phyloP scores from a whole-genome alignment of 768 basidiomycete species.

The Phylloporus scabripes region DNA sequence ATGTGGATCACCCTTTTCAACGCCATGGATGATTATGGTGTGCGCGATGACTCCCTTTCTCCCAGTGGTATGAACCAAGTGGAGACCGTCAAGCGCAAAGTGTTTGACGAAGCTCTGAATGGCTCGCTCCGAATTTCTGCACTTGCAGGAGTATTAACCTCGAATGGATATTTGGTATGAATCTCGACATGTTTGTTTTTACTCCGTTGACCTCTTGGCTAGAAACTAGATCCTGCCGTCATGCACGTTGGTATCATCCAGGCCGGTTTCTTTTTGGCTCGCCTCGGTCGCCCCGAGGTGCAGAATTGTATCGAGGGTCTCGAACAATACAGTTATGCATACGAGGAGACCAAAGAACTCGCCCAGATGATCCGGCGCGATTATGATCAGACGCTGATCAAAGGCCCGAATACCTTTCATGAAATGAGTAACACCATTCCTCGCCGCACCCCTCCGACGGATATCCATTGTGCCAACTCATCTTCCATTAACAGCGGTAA shows the following conservation, averaged over 20 bases:
- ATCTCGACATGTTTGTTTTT: conserved; percentile 8
- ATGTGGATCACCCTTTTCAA: conserved; percentile 85
- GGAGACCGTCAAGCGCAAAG: conserved; percentile 59
- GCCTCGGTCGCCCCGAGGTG: conserved; percentile 78
- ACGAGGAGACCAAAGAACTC: conserved; percentile 79
- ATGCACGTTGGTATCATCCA: conserved; percentile 85
- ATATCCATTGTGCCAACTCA: conserved; percentile 9
- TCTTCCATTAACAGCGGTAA: conserved; percentile 18
- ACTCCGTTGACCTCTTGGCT: conserved; percentile 5
- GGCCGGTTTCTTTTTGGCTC: conserved; percentile 76
- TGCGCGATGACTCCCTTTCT: conserved; percentile 50
- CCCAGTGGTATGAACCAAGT: conserved; percentile 50
- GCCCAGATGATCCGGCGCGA: conserved; percentile 57
- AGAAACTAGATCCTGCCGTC: conserved; percentile 82
- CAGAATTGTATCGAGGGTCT: conserved; percentile 79
- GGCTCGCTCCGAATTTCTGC: conserved; percentile 85
- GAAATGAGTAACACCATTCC: conserved; percentile 37
- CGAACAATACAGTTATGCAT: conserved; percentile 83
- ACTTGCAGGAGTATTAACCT: conserved; percentile 77
- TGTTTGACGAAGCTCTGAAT: conserved; percentile 78
- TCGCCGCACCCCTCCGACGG: conserved; percentile 20
- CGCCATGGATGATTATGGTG: conserved; percentile 80
- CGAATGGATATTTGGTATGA: conserved; percentile 80
- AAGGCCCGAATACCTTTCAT: conserved; percentile 33
- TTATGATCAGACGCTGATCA: conserved; percentile 38